A percentile compares a stretch with the other conserved stretches of the same genome.
Conservation (phyloP, 192 early-diverging fungal species). For the Paraglomus brasilianum region DNA sequence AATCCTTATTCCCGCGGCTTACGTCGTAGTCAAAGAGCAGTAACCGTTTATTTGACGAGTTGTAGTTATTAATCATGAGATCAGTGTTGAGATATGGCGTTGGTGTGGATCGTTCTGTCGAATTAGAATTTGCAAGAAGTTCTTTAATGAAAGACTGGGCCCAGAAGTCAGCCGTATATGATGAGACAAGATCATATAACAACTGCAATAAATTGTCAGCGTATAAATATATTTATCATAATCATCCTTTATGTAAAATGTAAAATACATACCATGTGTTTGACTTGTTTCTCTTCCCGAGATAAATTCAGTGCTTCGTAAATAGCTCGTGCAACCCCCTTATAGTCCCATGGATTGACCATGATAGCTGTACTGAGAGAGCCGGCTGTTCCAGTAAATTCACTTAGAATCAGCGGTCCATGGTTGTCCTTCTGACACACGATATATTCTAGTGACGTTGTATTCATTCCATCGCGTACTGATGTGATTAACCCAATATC, state of each 20-base stretch:
- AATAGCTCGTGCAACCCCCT: slow-evolving; percentile 76
- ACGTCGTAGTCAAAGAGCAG: slow-evolving; percentile 96
- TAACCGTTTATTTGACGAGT: slow-evolving; percentile 65
- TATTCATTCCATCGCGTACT: slow-evolving; percentile 98
- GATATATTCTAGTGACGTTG: slow-evolving; percentile 89
- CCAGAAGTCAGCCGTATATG: slow-evolving; percentile 87
- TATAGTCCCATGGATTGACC: slow-evolving; percentile 88
- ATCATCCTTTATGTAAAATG: neutral
- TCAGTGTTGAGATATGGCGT: slow-evolving; percentile 45
- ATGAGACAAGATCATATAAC: slow-evolving; percentile 76
- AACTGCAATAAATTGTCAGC: slow-evolving; percentile 39
- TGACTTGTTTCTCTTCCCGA: slow-evolving; percentile 60
- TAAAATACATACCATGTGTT: slow-evolving; percentile 53
- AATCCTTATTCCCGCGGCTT: slow-evolving; percentile 16
- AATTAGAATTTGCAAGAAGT: slow-evolving; percentile 51
- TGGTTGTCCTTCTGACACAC: slow-evolving; percentile 87
- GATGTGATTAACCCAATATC: slow-evolving; percentile 90
- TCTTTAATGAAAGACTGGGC: slow-evolving; percentile 79
- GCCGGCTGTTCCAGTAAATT: slow-evolving; percentile 95
- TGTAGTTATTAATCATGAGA: slow-evolving; percentile 49
- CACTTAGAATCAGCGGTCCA: slow-evolving; percentile 87
- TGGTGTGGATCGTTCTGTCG: slow-evolving; percentile 44
- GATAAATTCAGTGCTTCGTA: slow-evolving; percentile 67
- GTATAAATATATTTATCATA: neutral
- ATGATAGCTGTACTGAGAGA: slow-evolving; percentile 75